These are phyloP conservation scores for Cytospora schulzeri DNA, from an alignment of 2,329 filamentous ascomycete genomes.

Conservation along the genomic window DNA sequence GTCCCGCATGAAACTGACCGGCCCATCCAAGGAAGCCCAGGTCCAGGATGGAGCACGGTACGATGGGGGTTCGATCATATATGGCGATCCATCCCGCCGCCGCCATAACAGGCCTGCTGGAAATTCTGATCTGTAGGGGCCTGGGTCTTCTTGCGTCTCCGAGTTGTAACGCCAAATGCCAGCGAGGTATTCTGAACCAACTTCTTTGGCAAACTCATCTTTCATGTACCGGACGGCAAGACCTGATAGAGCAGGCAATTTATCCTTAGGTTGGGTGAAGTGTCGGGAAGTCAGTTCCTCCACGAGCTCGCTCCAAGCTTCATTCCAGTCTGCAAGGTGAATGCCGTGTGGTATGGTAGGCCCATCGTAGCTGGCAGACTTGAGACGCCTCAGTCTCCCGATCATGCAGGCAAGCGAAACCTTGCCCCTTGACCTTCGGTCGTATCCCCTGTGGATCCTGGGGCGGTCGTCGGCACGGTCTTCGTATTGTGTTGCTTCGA, in stretches of 20 bases:
- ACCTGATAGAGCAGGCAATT: neutral
- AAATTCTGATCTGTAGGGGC: neutral
- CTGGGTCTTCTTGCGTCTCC: neutral
- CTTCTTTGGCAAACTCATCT: neutral
- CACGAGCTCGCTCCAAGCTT: too few relatives aligned
- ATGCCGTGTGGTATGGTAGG: too few relatives aligned
- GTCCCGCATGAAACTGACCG: neutral
- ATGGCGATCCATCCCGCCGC: neutral
- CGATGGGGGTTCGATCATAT: neutral
- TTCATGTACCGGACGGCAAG: neutral
- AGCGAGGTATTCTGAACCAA: neutral
- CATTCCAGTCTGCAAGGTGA: too few relatives aligned
- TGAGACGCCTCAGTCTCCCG: neutral
- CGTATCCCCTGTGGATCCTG: too few relatives aligned
- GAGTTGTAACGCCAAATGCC: neutral
- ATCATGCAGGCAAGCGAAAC: too few relatives aligned
- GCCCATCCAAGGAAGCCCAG: neutral
- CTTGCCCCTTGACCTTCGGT: too few relatives aligned
- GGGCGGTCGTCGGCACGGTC: neutral
- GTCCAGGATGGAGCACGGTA: constrained; percentile 2
- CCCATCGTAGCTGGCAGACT: too few relatives aligned
- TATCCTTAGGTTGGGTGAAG: neutral
- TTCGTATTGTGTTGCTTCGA: neutral
- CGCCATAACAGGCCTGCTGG: neutral
- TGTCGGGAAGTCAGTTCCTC: too few relatives aligned